These are phyloP conservation scores for Peronospora destructor DNA, from an alignment of 352 stramenopile genomes.

Conservation along the genomic window DNA sequence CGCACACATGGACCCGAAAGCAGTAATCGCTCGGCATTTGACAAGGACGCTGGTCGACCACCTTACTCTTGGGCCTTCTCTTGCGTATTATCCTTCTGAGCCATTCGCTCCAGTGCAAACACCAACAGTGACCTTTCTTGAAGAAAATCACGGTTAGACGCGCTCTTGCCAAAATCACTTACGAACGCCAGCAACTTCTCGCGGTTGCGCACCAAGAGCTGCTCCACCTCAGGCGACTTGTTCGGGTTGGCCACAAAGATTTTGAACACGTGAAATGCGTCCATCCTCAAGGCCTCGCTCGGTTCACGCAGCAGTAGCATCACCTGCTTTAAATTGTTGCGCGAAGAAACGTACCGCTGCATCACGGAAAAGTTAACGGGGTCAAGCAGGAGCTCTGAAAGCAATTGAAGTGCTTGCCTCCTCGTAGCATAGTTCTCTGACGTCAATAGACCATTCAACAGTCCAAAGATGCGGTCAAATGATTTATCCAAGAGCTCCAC, in stretches of 20 bases:
- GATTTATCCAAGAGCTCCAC: slow-evolving; percentile 41
- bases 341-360: slow-evolving; percentile 67
- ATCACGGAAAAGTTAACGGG: slow-evolving; percentile 71
- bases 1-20: slow-evolving; percentile 31
- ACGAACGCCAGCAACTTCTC: slow-evolving; percentile 78
- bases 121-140: slow-evolving; percentile 68
- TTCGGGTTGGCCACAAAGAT: slow-evolving; percentile 85
- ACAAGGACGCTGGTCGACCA: slow-evolving; percentile 38
- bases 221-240: slow-evolving; percentile 67
- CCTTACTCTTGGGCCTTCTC: slow-evolving; percentile 19
- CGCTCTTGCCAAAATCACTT: slow-evolving; percentile 64
- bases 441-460: slow-evolving; percentile 53
- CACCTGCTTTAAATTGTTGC: slow-evolving; percentile 62
- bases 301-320: slow-evolving; percentile 72
- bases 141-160: slow-evolving; percentile 67
- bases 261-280: slow-evolving; percentile 85
- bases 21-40: slow-evolving; percentile 27
- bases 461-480: slow-evolving; percentile 64
- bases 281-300: slow-evolving; percentile 70
- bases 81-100: slow-evolving; percentile 26
- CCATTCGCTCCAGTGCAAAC: slow-evolving; percentile 64
- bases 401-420: slow-evolving; percentile 60
- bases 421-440: slow-evolving; percentile 71
- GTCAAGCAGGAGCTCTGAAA: slow-evolving; percentile 69
- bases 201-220: slow-evolving; percentile 61